Evolutionary conservation across 257 asterid species (phyloP).

Genomic region (Hygrophila difformis): DNA sequence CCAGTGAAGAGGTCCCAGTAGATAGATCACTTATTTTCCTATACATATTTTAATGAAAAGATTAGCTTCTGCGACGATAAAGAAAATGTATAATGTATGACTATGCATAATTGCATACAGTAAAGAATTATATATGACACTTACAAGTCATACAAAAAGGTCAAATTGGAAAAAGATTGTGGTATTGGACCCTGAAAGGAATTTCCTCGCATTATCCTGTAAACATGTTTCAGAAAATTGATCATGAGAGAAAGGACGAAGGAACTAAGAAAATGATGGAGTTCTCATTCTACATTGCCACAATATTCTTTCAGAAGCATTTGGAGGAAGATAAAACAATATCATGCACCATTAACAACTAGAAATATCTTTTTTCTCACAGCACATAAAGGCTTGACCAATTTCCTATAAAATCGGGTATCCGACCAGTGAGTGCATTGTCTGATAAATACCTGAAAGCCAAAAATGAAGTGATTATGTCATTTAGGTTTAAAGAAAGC

Average conservation of each 20-base stretch:
- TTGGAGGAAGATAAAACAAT: background rate
- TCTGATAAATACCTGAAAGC: conserved; percentile 56
- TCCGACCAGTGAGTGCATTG: conserved; percentile 50
- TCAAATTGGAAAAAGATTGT: conserved; percentile 51
- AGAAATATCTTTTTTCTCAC: no score
- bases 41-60: conserved; percentile 11
- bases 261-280: background rate
- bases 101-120: conserved; percentile 2
- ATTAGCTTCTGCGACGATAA: conserved; percentile 10
- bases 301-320: conserved; percentile 1
- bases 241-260: no score
- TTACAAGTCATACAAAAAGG: conserved; percentile 52
- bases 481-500: no score
- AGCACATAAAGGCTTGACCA: conserved; percentile 41
- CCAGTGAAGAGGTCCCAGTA: conserved; percentile 62
- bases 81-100: background rate
- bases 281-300: no score
- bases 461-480: conserved; percentile 10
- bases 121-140: conserved; percentile 18
- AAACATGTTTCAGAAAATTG: no score
- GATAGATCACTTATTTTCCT: conserved; percentile 82
- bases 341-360: no score
- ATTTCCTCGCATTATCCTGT: conserved; percentile 78
- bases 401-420: conserved; percentile 70
- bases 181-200: conserved; percentile 76